phyloP scores from a whole-genome alignment of 352 stramenopile genomes.

The Thalassiosira mediterranea region DNA sequence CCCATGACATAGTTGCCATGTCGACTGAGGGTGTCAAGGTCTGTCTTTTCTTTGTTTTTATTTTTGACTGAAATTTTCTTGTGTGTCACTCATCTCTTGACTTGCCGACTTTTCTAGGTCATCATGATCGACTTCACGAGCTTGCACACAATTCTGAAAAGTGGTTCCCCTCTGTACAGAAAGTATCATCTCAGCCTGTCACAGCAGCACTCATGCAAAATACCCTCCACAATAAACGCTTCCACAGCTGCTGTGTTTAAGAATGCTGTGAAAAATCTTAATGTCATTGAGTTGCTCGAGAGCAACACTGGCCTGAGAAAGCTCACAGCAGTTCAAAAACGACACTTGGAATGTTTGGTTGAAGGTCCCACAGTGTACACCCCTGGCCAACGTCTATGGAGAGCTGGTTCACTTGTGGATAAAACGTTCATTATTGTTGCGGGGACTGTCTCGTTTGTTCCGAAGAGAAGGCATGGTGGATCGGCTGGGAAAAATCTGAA shows the following conservation, averaged over 20 bases:
- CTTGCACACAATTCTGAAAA: slow-evolving; percentile 76
- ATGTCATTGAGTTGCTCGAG: slow-evolving; percentile 76
- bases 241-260: slow-evolving; percentile 30
- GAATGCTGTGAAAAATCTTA: slow-evolving; percentile 62
- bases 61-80: slow-evolving; percentile 4
- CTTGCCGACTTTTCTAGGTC: slow-evolving; percentile 30
- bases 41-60: slow-evolving; percentile 10
- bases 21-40: slow-evolving; percentile 77
- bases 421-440: slow-evolving; percentile 79
- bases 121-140: slow-evolving; percentile 77
- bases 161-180: slow-evolving; percentile 72
- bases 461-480: slow-evolving; percentile 58
- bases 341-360: slow-evolving; percentile 77
- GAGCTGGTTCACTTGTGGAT: slow-evolving; percentile 67
- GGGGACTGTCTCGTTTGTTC: slow-evolving; percentile 78
- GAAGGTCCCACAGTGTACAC: slow-evolving; percentile 68
- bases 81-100: not conserved
- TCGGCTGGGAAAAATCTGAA: slow-evolving; percentile 25
- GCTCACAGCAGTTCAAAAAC: slow-evolving; percentile 78
- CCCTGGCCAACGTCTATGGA: slow-evolving; percentile 75
- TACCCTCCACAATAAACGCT: slow-evolving; percentile 31
- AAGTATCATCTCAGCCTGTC: slow-evolving; percentile 61
- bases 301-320: slow-evolving; percentile 77
- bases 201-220: slow-evolving; percentile 37
- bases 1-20: slow-evolving; percentile 77